Conservation (phyloP, 352 stramenopile species). For the Phytophthora sp. region DNA sequence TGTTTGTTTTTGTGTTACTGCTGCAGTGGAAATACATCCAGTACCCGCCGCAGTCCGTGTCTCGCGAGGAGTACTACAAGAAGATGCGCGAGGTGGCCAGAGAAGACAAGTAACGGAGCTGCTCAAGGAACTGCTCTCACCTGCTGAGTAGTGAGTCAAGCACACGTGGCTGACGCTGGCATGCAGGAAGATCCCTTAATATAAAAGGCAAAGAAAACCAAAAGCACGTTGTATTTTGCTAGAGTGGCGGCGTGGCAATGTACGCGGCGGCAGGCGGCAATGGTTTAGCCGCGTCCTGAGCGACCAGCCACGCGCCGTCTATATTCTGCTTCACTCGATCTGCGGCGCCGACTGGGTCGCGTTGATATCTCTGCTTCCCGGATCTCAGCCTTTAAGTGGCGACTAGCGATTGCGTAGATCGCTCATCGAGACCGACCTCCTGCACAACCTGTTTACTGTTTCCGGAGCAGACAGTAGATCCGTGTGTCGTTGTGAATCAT, state of each 20-base stretch:
- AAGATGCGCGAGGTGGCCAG: constrained; percentile 78
- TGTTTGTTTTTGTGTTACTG: neutral
- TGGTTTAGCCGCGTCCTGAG: neutral
- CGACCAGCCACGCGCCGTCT: constrained; percentile 12
- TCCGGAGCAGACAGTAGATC: constrained; percentile 94
- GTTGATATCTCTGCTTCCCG: neutral
- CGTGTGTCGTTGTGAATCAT: constrained; percentile 97
- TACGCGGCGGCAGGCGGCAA: neutral
- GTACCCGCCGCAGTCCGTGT: constrained; percentile 79
- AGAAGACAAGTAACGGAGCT: constrained; percentile 66
- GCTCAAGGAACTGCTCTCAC: too few species aligned
- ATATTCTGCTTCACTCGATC: constrained; percentile 15
- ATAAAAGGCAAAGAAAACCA: constrained; percentile 29
- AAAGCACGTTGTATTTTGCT: constrained; percentile 23
- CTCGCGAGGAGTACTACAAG: constrained; percentile 76
- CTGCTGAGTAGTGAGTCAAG: too few species aligned
- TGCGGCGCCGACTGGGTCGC: neutral
- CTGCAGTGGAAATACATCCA: constrained; percentile 86
- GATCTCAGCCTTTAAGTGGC: too few species aligned
- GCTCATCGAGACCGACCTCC: neutral
- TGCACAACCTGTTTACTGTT: constrained; percentile 63
- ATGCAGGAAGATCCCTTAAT: constrained; percentile 4
- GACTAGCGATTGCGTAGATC: neutral
- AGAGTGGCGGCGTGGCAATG: constrained; percentile 4
- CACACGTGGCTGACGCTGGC: too few species aligned